Base-by-base conservation (phyloP, 352 stramenopile species). In the Phytophthora sp. region DNA sequence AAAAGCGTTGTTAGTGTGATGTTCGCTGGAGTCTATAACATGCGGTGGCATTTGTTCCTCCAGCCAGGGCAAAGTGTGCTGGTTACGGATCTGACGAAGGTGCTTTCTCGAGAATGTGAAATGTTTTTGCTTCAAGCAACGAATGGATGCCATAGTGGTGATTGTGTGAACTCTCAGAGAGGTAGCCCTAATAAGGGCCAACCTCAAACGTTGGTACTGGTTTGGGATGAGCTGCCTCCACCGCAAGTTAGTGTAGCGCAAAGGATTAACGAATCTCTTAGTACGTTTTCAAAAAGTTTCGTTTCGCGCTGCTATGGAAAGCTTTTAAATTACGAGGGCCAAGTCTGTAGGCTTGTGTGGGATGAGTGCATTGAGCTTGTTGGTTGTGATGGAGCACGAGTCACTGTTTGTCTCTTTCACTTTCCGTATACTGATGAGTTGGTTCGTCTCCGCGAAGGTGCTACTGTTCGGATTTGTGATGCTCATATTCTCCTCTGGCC, bases 91-190 rank as follows among this genome's bases (percentile, higher is more conserved):
- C 27, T 91, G 13, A 68, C 85, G 18, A 91, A 91, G 46, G 74
- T 93, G 0, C 76, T 76, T 49, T 87, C 80, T 12, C 63, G 76
- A 50, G 82, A 91, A 32, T 84, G 79, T 54, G 69, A 69, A 0
- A 66, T 85, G 38, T 87, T 89, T 56, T 62, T 93, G 39, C 74
- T 93, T 10, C 79, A 90, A 64, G 62, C 69, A 21, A 79, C 71
- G 20, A 42, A 52, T 17, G 30, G 39, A 24, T n/a, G 54, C 7
- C 12, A 4, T 37, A 13, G 17, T 21, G 12, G 4, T 3, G 20
- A 17, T 49, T 30, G 32, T 35, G 28, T 27, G 3, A 28, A 21
- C 5, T 12, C 54, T 24, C 51, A 66, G 11, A 8, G n/a, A n/a
- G n/a, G n/a, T n/a, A n/a, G n/a, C n/a, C n/a, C n/a, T n/a, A n/a